Base-by-base conservation (phyloP, 1,284 basidiomycete species). In the Tilletiopsis washingtonensis region DNA sequence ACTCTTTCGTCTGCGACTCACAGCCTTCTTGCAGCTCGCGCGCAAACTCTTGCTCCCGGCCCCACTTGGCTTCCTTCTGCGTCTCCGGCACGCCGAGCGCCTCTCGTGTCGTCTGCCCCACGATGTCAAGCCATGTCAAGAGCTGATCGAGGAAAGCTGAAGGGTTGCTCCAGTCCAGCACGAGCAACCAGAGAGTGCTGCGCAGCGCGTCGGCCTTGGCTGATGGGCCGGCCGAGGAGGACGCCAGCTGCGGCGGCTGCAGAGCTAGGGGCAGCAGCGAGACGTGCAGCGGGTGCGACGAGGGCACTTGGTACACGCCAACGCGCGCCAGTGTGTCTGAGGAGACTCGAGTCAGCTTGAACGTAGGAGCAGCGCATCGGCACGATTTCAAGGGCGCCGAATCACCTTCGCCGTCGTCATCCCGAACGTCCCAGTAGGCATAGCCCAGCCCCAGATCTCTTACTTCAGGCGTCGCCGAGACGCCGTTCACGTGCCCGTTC, bases 131-230 rank as follows among this genome's bases (percentile, higher is more conserved):
- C 93, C 93, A 97, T 39, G 78, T 81, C 53, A 86, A 77, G 4
- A 98, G 77, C 67, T 97, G 86, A n/a, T 85, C 82, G 1, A 93
- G 74, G 74, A 97, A 96, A 0, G 83, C 81, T 82, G 87, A 90
- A 0, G 93, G 93, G 61, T 82, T 81, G 60, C 89, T 90, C 93
- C 91, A 97, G 74, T 98, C 93, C n/a, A 97, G 78, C 0, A 85
- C 81, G 61, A 97, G 86, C 62, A 96, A 77, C 43, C 91, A 81
- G 12, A 90, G 78, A 0, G 88, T 86, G 64, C 93, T 85, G 32
- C 83, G 79, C 7, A 91, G 74, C 4, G 82, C 78, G 15, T 51
- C 54, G 47, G 67, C n/a, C 38, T 40, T 14, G 7, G 48, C 36
- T 15, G 50, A 34, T 2, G 53, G 47, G 26, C 43, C 26, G 3